phyloP scores from a whole-genome alignment of 2,329 filamentous ascomycete genomes.

The Arthroderma sp. region DNA sequence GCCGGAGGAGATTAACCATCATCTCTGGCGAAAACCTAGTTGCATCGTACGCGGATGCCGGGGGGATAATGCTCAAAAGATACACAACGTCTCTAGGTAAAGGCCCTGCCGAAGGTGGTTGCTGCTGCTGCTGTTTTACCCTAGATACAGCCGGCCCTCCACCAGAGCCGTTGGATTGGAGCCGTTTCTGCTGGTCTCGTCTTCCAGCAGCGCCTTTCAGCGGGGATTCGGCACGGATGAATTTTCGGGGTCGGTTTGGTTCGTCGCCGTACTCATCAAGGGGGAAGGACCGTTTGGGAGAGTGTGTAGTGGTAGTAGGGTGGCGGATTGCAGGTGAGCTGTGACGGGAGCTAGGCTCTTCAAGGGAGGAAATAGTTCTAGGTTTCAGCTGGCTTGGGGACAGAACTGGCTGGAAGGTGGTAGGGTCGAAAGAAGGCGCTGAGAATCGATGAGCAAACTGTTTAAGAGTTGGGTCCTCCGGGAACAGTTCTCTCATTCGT shows the following conservation, averaged over 20 bases:
- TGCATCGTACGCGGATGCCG: slow-evolving; percentile 58
- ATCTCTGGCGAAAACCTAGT: slow-evolving; percentile 57
- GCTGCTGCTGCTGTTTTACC: slow-evolving; percentile 24
- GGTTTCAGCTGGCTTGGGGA: slow-evolving; percentile 70
- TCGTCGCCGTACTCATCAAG: slow-evolving; percentile 60
- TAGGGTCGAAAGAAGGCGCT: slow-evolving; percentile 64
- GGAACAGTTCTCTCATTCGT: slow-evolving; percentile 88
- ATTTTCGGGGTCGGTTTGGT: slow-evolving; percentile 63
- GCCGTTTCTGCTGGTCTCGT: slow-evolving; percentile 59
- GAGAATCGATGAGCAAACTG: slow-evolving; percentile 69
- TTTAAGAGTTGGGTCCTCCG: slow-evolving; percentile 64
- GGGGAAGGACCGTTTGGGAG: slow-evolving; percentile 47
- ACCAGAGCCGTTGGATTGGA: slow-evolving; percentile 23
- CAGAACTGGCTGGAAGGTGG: slow-evolving; percentile 67
- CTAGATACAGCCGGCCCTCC: neutral
- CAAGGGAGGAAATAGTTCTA: slow-evolving; percentile 16
- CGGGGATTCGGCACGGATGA: slow-evolving; percentile 79
- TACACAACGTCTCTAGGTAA: slow-evolving; percentile 57
- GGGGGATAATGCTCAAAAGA: slow-evolving; percentile 61
- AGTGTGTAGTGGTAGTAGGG: slow-evolving; percentile 25
- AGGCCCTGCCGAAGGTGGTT: slow-evolving; percentile 45
- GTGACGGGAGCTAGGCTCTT: slow-evolving; percentile 20
- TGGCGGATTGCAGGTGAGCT: slow-evolving; percentile 28
- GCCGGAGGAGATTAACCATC: slow-evolving; percentile 61
- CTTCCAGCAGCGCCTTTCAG: slow-evolving; percentile 82